Percentiles rank a stretch among this genome's conserved stretches.
phyloP scores from a whole-genome alignment of 768 basidiomycete species.

The Cystoderma amianthinum region DNA sequence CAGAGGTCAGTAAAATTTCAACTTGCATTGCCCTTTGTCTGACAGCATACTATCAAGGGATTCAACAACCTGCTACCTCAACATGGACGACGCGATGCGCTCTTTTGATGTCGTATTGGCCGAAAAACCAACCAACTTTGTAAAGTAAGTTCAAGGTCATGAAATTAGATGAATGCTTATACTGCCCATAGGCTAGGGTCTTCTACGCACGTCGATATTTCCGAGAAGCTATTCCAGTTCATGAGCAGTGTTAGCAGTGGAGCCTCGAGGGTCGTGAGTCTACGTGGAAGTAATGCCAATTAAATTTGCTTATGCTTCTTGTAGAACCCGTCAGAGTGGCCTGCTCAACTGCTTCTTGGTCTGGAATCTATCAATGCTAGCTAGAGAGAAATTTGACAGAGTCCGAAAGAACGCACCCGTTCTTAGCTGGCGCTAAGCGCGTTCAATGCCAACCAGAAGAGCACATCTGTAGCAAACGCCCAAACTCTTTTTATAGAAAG shows the following conservation, averaged over 20 bases:
- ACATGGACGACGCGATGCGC: conserved; percentile 72
- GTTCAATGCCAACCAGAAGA: conserved; percentile 74
- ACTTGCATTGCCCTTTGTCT: no score
- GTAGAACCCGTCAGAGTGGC: conserved; percentile 75
- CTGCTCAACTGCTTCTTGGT: conserved; percentile 77
- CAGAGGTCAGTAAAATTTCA: no score
- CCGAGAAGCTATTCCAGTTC: conserved; percentile 72
- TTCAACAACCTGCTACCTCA: conserved; percentile 77
- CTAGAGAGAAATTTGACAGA: conserved; percentile 59
- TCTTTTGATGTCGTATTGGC: conserved; percentile 77
- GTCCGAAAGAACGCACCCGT: conserved; percentile 53
- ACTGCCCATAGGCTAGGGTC: conserved; percentile 82
- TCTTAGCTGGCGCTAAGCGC: conserved; percentile 66
- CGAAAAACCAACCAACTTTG: conserved; percentile 77
- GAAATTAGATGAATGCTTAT: no score
- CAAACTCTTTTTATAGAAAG: conserved; percentile 71
- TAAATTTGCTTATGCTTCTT: conserved; percentile 52
- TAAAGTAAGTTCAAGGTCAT: conserved; percentile 71
- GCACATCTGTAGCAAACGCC: conserved; percentile 78
- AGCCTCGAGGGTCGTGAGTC: conserved; percentile 85
- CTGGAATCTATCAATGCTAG: conserved; percentile 83
- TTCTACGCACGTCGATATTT: conserved; percentile 75
- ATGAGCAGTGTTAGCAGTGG: conserved; percentile 77
- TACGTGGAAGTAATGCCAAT: conserved; percentile 90
- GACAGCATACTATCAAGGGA: conserved; percentile 48